Conservation (phyloP, 2,329 filamentous ascomycete genomes). For the Whalleya microplaca region DNA sequence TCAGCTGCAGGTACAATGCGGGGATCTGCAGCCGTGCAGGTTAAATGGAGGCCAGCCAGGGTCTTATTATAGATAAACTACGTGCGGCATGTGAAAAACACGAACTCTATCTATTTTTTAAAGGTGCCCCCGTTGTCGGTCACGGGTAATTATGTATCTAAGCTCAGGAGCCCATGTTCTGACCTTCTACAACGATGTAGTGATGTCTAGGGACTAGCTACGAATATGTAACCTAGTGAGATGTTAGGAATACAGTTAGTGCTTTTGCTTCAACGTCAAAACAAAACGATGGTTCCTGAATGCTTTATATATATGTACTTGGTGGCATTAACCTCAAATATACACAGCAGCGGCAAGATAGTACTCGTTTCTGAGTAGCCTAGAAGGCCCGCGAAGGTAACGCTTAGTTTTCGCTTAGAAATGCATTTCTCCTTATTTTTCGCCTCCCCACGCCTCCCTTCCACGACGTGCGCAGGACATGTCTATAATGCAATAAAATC, state of each 20-base stretch:
- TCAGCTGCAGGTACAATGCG: background rate
- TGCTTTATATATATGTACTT: background rate
- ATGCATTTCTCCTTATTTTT: background rate
- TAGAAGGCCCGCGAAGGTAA: background rate
- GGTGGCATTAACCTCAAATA: background rate
- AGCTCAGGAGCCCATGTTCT: too few relatives aligned
- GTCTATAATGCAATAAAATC: slow-evolving; percentile 9
- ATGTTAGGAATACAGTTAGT: too few relatives aligned
- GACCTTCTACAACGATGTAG: too few relatives aligned
- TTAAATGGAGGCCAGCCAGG: background rate
- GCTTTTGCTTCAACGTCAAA: too few relatives aligned
- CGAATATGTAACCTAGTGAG: too few relatives aligned
- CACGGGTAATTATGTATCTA: too few relatives aligned
- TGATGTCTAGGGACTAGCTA: background rate
- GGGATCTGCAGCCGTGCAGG: background rate
- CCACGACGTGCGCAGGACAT: slow-evolving; percentile 15
- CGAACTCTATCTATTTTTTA: too few relatives aligned
- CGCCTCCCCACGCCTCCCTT: background rate
- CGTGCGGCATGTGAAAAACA: background rate
- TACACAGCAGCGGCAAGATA: background rate
- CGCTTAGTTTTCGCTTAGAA: background rate
- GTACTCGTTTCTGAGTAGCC: background rate
- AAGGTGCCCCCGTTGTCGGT: too few relatives aligned
- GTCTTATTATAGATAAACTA: too few relatives aligned
- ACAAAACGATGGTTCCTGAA: background rate